phyloP scores from a whole-genome alignment of 345 rosid genomes.

The Linum usitatissimum region DNA sequence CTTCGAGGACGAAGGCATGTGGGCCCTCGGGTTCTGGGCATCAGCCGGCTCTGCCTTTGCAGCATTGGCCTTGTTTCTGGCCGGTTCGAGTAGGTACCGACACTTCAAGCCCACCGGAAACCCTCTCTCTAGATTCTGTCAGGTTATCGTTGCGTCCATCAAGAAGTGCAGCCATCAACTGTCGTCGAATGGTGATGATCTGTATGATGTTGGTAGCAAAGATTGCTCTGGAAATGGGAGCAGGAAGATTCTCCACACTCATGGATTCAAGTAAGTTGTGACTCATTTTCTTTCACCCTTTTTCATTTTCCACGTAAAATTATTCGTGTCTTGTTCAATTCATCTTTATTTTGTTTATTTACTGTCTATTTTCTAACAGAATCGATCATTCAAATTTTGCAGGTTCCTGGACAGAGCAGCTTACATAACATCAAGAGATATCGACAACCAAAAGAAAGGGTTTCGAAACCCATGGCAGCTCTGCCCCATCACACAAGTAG shows the following conservation, averaged over 20 bases:
- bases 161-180: constrained; percentile 10
- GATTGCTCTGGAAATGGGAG: background rate
- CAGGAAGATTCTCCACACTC: constrained; percentile 12
- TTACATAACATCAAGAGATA: constrained; percentile 1
- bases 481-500: constrained; percentile 21
- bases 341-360: too few species aligned
- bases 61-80: constrained; percentile 16
- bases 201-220: constrained; percentile 7
- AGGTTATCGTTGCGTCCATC: constrained; percentile 16
- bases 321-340: too few species aligned
- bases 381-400: background rate
- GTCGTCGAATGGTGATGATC: background rate
- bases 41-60: constrained; percentile 16
- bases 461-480: constrained; percentile 16
- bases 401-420: constrained; percentile 24
- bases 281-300: background rate
- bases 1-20: constrained; percentile 19
- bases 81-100: constrained; percentile 14
- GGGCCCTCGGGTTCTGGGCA: constrained; percentile 25
- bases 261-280: constrained; percentile 15
- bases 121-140: constrained; percentile 21
- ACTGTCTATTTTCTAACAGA: too few species aligned
- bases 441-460: too few species aligned
- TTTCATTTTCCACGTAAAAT: background rate
- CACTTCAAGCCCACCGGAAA: constrained; percentile 21